Evolutionary conservation across 805 yeast genomes (phyloP).

Genomic region (Lipomyces oligophaga): DNA sequence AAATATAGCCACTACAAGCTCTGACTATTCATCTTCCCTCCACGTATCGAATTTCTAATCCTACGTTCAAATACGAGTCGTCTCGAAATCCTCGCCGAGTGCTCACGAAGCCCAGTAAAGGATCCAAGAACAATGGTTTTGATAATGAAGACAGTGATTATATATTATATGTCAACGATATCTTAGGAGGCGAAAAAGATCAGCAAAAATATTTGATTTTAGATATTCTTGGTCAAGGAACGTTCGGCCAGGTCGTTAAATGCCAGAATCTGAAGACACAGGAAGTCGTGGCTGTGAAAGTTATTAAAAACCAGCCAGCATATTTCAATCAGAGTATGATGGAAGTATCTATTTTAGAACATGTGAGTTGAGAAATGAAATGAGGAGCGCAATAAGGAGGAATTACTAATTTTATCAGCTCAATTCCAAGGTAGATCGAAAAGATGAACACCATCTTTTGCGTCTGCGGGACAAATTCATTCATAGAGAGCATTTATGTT

Average conservation of each 20-base stretch:
- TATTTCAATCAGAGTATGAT: constrained; percentile 86
- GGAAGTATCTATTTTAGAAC: constrained; percentile 83
- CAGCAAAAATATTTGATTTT: constrained; percentile 62
- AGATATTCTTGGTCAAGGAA: constrained; percentile 91
- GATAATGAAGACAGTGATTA: constrained; percentile 90
- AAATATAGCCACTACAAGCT: constrained; percentile 68
- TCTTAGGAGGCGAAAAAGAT: constrained; percentile 80
- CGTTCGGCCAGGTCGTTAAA: constrained; percentile 97
- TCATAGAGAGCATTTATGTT: constrained; percentile 87
- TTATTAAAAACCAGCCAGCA: constrained; percentile 87
- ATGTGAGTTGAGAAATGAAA: constrained; percentile 34
- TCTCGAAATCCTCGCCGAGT: constrained; percentile 88
- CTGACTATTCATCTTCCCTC: constrained; percentile 72
- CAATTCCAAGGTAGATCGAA: constrained; percentile 65
- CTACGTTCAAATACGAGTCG: constrained; percentile 75
- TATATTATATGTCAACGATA: constrained; percentile 89
- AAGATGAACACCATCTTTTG: constrained; percentile 69
- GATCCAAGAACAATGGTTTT: constrained; percentile 70
- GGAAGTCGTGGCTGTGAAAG: constrained; percentile 89
- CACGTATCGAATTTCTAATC: constrained; percentile 80
- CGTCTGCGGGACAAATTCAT: constrained; percentile 81
- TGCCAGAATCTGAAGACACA: constrained; percentile 78
- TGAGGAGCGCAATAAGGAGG: too few species aligned
- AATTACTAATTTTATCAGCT: constrained; percentile 37
- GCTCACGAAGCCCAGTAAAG: constrained; percentile 87